Percentiles rank a stretch among this genome's conserved stretches.
Evolutionary conservation across 768 basidiomycete genomes (phyloP).

Genomic region (Lentinula guzmanii): DNA sequence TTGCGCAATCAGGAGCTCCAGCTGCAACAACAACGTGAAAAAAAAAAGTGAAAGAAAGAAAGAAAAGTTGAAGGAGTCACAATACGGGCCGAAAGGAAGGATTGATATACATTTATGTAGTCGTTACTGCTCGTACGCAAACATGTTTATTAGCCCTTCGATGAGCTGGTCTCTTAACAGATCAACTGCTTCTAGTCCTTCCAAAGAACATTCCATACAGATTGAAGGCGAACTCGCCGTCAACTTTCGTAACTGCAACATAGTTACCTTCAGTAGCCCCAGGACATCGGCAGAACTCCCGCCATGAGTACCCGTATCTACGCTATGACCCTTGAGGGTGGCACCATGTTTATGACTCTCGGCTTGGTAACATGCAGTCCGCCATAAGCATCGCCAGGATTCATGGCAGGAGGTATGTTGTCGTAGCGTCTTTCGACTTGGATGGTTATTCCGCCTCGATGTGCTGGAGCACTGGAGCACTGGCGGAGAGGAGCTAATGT

Average conservation of each 20-base stretch:
- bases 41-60: too few relatives aligned
- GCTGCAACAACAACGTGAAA: too few relatives aligned
- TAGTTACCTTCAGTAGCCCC: conserved; percentile 43
- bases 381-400: conserved; percentile 47
- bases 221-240: conserved; percentile 28
- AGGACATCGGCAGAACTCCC: conserved; percentile 48
- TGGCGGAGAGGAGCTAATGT: conserved; percentile 42
- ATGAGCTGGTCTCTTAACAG: conserved; percentile 34
- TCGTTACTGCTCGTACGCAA: conserved; percentile 15
- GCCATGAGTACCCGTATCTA: neutral
- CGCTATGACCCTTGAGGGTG: neutral
- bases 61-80: neutral
- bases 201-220: conserved; percentile 35
- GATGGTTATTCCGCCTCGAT: neutral
- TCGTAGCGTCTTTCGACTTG: conserved; percentile 15
- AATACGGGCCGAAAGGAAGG: neutral
- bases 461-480: neutral
- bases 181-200: conserved; percentile 37
- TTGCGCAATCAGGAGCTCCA: neutral
- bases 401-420: conserved; percentile 46
- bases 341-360: conserved; percentile 19
- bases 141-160: conserved; percentile 31
- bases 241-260: conserved; percentile 30
- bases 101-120: neutral
- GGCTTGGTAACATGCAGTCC: conserved; percentile 40